Evolutionary conservation across 805 yeast genomes (phyloP).

Genomic region (Pichia gijzeniarum): DNA sequence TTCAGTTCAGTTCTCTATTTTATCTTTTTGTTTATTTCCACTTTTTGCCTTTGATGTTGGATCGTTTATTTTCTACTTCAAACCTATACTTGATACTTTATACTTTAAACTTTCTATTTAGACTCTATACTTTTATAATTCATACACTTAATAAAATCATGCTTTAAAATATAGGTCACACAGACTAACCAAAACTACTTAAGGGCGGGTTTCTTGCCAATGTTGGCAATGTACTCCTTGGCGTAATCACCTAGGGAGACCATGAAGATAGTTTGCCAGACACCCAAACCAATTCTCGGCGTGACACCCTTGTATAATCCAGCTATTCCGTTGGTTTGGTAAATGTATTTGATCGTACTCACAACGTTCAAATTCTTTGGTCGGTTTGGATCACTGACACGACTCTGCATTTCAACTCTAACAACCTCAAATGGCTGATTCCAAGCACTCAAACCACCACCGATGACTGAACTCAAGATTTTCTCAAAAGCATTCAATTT

Average conservation of each 20-base stretch:
- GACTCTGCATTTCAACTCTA: slow-evolving; percentile 96
- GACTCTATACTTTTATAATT: not conserved
- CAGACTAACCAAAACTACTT: not conserved
- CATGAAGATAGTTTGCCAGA: slow-evolving; percentile 99
- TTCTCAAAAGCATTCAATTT: slow-evolving; percentile 73
- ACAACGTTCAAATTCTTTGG: slow-evolving; percentile 83
- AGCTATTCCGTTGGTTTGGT: slow-evolving; percentile 71
- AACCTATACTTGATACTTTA: too few relatives aligned
- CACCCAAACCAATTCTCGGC: slow-evolving; percentile 93
- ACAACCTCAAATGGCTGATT: slow-evolving; percentile 98
- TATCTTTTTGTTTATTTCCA: not conserved
- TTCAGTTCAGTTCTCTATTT: not conserved
- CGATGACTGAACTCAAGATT: slow-evolving; percentile 76
- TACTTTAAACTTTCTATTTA: not conserved
- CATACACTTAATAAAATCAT: too few relatives aligned
- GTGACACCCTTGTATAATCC: slow-evolving; percentile 96
- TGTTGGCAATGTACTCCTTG: slow-evolving; percentile 55
- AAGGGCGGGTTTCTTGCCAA: slow-evolving; percentile 10
- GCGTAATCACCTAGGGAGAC: slow-evolving; percentile 96
- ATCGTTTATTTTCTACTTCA: too few relatives aligned
- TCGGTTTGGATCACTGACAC: slow-evolving; percentile 89
- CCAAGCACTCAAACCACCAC: slow-evolving; percentile 98
- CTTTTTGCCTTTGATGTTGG: not conserved
- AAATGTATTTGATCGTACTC: slow-evolving; percentile 76
- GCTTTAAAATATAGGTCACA: not conserved